Evolutionary conservation across 2,329 filamentous ascomycete species (phyloP).

Genomic region (Colletotrichum sojae): DNA sequence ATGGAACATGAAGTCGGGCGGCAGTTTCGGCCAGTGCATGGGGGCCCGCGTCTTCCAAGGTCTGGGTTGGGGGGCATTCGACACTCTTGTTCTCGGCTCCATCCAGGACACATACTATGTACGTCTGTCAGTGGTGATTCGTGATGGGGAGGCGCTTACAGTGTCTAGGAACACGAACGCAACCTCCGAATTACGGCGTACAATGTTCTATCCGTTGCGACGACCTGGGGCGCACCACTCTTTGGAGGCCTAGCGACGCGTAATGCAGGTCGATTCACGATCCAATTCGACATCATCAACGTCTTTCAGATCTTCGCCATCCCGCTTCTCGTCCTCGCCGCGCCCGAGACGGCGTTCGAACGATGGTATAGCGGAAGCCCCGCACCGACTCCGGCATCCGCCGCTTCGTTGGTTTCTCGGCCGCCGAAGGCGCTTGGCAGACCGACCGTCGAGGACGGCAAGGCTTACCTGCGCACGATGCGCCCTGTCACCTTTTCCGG

Average conservation of each 20-base stretch:
- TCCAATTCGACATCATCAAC: slow-evolving; percentile 67
- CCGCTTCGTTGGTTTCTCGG: slow-evolving; percentile 23
- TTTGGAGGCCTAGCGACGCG: slow-evolving; percentile 65
- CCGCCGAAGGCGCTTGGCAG: slow-evolving; percentile 33
- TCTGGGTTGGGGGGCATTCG: slow-evolving; percentile 72
- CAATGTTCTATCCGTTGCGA: slow-evolving; percentile 59
- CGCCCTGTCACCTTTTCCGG: slow-evolving; percentile 56
- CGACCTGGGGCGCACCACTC: slow-evolving; percentile 69
- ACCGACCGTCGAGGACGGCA: slow-evolving; percentile 50
- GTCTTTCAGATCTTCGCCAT: slow-evolving; percentile 63
- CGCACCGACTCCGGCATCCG: slow-evolving; percentile 39
- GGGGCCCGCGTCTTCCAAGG: slow-evolving; percentile 68
- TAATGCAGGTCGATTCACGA: slow-evolving; percentile 55
- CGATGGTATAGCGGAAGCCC: slow-evolving; percentile 50
- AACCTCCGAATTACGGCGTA: slow-evolving; percentile 60
- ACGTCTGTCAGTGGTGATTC: slow-evolving; percentile 44
- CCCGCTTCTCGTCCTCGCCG: slow-evolving; percentile 61
- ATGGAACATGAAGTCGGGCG: slow-evolving; percentile 63
- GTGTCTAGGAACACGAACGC: slow-evolving; percentile 66
- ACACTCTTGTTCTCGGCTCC: slow-evolving; percentile 65
- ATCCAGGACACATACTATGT: slow-evolving; percentile 73
- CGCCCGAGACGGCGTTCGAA: slow-evolving; percentile 68
- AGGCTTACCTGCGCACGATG: slow-evolving; percentile 57
- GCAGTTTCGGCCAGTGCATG: slow-evolving; percentile 63
- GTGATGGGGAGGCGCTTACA: slow-evolving; percentile 43